Conservation (phyloP, 148 eudicot genomes). For the Spergularia bocconei region DNA sequence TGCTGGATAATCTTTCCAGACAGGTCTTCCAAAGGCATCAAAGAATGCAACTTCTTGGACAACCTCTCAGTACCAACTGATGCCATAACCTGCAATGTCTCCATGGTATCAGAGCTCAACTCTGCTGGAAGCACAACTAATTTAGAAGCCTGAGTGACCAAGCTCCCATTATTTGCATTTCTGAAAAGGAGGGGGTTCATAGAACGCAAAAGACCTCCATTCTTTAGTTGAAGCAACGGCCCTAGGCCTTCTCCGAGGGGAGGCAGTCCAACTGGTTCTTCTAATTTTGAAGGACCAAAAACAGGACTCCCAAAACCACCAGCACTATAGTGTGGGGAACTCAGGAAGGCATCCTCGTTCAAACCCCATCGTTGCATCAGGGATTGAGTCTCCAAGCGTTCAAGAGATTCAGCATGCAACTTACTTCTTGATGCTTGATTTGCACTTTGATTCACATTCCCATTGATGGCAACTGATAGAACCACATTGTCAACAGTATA, state of each 20-base stretch:
- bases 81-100: conserved; percentile 70
- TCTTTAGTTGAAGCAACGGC: conserved; percentile 52
- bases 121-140: conserved; percentile 82
- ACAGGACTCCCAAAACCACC: conserved; percentile 84
- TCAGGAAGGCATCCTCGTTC: conserved; percentile 58
- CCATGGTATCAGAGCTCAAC: conserved; percentile 78
- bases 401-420: conserved; percentile 58
- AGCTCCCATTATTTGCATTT: conserved; percentile 57
- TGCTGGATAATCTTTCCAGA: conserved; percentile 78
- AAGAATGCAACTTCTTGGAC: conserved; percentile 53
- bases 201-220: conserved; percentile 84
- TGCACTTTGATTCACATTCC: conserved; percentile 24
- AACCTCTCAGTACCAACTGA: conserved; percentile 68
- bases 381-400: conserved; percentile 70
- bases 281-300: conserved; percentile 37
- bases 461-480: conserved; percentile 22
- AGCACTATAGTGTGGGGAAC: conserved; percentile 45
- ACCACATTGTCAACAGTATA: conserved; percentile 28
- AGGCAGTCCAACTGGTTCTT: conserved; percentile 61
- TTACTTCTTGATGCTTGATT: conserved; percentile 33
- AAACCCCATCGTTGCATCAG: conserved; percentile 91
- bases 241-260: conserved; percentile 82
- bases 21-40: conserved; percentile 85
- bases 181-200: conserved; percentile 69
- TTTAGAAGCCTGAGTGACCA: conserved; percentile 83